Evolutionary conservation across 1,139 yeast genomes (phyloP), one percentile per base, ranked within the genome.

Genomic region (Debaryomyces coudertii): DNA sequence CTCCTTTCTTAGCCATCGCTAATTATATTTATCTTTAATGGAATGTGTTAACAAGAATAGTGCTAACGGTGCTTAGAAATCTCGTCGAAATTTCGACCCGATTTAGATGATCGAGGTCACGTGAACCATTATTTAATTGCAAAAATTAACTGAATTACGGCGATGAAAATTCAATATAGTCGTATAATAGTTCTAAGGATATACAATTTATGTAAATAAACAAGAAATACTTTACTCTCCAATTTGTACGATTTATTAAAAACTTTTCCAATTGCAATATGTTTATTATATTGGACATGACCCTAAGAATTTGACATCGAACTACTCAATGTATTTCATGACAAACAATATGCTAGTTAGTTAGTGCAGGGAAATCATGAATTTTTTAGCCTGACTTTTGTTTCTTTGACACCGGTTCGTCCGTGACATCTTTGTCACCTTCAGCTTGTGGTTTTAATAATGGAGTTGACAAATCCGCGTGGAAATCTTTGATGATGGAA

Each of bases 401-500:
- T 57, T 49, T 72, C 58, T 71, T 72, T 28, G 67, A 46, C 41
- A 59, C 66, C 42, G 74, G 75, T 56, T 66, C 72, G 20, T 55
- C 66, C 31, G 42, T 37, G 30, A 54, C 58, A 28, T 55, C 64
- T 18, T 52, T 56, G 42, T 50, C 61, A 40, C 58, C 62, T 40
- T 57, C 54, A 31, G 55, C 52, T 37, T 53, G 62, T 22, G 70
- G 62, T 49, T 45, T 55, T 45, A 56, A 56, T 43, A 58, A 57
- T 46, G 75, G 75, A 23, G 74, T 68, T 34, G 62, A 46, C 49
- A 81, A 69, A 53, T 80, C 85, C 39, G 93, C 85, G 63, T 93
- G 99, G 83, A 68, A 93, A 57, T 90, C 96, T 73, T 92, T 90
- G 67, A 93, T 92, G 60, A 93, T 90, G 36, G 97, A 90, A 69